Evolutionary conservation across 2,329 filamentous ascomycete genomes (phyloP), one percentile per base, ranked within the genome.

Genomic region (Emericellopsis cladophorae): DNA sequence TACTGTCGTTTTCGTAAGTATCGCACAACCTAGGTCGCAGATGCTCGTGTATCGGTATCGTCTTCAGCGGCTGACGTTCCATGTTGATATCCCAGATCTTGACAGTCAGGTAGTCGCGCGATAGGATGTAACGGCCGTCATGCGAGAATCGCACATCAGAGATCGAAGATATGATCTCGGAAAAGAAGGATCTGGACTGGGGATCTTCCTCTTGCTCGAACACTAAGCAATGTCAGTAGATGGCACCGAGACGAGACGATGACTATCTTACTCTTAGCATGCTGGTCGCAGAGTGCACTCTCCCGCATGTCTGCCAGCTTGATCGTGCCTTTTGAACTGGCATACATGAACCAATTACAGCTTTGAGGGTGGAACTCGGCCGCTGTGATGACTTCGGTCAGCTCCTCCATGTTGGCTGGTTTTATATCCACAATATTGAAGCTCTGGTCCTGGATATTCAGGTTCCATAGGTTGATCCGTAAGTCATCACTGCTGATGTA

Each of bases 351-450:
- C 88, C 87, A 95, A 65, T 98, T 96, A 74, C 92, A 98, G 70
- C 89, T 95, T 55, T 81, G 72, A 6, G 92, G 92, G 58, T 98
- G 92, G 56, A 98, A 98, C 58, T 98, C 92, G 41, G 92, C 92
- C 34, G 92, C 92, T 11, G 92, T 98, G 57, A 98, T 96, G 51
- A 98, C 92, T 63, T 98, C 92, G 1, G 92, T 98, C 49, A 98
- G 72, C 68, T 98, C 92, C 65, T 98, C 92, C 92, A 98, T 98
- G 62, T 98, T 98, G 33, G 92, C 92, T 8, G 92, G 92, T 65
- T 98, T 98, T 72, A 98, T 98, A 61, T 98, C 92, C 46, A 98
- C 92, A 58, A 98, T 98, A 66, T 98, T 98, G 76, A 98, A 98
- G 68, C 92, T 96, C 66, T 96, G 90, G 54, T 96, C 90, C 61